These are phyloP conservation scores for Fraxinus cuspidata DNA, from an alignment of 257 asterid genomes.

Conservation along the genomic window DNA sequence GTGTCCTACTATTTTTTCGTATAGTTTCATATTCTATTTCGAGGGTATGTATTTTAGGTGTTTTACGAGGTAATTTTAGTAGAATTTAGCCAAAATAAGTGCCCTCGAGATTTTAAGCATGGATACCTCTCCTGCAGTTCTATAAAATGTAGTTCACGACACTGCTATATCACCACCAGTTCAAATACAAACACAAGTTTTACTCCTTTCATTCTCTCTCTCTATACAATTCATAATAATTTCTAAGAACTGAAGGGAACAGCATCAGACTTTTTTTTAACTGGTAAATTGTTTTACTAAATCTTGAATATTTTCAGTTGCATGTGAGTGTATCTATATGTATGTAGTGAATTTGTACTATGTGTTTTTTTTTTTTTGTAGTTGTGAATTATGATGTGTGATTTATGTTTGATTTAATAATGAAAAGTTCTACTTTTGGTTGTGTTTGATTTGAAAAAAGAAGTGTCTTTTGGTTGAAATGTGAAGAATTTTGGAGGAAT, in stretches of 20 bases:
- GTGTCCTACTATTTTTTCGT: too few relatives aligned
- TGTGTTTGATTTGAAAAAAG: constrained; percentile 1
- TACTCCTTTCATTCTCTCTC: constrained; percentile 21
- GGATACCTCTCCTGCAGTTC: background rate
- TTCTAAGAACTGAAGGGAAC: constrained; percentile 32
- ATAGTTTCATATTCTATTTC: background rate
- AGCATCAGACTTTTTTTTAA: background rate
- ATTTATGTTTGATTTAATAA: background rate
- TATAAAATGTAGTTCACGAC: constrained; percentile 6
- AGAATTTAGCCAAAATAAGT: constrained; percentile 5
- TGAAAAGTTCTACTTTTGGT: background rate
- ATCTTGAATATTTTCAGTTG: constrained; percentile 7
- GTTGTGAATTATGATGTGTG: background rate
- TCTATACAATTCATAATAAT: background rate
- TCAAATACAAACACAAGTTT: background rate
- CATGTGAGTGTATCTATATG: background rate
- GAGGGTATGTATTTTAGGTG: constrained; percentile 8
- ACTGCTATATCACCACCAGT: background rate
- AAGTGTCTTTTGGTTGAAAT: background rate
- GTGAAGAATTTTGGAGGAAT: background rate
- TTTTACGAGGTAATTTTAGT: constrained; percentile 15
- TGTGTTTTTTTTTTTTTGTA: too few relatives aligned
- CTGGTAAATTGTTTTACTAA: constrained; percentile 22
- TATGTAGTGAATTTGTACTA: constrained; percentile 1
- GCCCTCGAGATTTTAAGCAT: background rate